Evolutionary conservation across 768 basidiomycete species (phyloP), one percentile per base, ranked within the genome.

Genomic region (Rhodosporidiobolus odoratus): DNA sequence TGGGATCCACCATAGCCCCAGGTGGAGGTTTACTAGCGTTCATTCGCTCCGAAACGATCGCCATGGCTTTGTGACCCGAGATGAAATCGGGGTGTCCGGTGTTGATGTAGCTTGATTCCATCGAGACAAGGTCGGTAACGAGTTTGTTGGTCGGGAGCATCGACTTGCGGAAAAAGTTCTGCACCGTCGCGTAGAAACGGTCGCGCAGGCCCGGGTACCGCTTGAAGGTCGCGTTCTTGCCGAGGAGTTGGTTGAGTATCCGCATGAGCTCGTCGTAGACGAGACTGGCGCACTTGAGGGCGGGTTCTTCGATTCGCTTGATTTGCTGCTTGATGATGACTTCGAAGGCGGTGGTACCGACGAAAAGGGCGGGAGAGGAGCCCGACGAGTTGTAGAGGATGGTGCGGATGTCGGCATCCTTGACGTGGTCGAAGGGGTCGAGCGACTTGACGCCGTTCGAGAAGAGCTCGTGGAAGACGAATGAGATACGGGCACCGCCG

Each of bases 271-370:
- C 96, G 76, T 98, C 96, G 74, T 97, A 98, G 6, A 99, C 91
- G 68, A 98, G 83, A 73, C 93, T 88, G 77, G 92, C 95, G 77
- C 96, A 98, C 79, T 94, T 94, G 75, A 97, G 81, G 73, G 86
- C 83, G 19, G 96, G 96, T 12, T 98, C 96, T 79, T 98, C 96
- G 62, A 99, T 82, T 50, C 96, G 86, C 80, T 93, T 90, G 80
- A 99, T 99, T 81, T 99, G 96, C 79, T 98, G 92, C 83, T 98
- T 99, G 76, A 98, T 92, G 75, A 99, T 98, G 69, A 94, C 91
- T 77, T 99, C 96, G 77, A 99, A 99, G 12, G 95, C 96, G 68
- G 90, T 88, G 0, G 96, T 95, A 27, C 95, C 93, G 59, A 99
- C 94, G 79, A 99, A 98, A 9, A 99, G 84, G 0, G 94, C 88